Evolutionary conservation across 371 early-diverging fungal genomes (phyloP).

Genomic region (Rhizoclosmatium hyalinum): DNA sequence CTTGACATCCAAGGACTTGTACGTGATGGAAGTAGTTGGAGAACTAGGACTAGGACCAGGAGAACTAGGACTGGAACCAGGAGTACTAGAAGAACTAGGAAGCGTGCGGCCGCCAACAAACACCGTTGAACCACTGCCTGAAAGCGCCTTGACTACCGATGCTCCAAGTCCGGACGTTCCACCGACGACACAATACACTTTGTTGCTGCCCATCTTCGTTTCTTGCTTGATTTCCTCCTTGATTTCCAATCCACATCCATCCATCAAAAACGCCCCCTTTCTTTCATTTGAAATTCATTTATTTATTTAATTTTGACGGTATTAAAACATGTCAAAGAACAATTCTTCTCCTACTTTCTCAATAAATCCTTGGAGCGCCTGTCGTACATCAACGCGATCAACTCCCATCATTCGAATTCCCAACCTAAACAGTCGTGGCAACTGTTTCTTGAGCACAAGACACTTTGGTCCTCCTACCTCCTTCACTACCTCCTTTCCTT

Average conservation of each 20-base stretch:
- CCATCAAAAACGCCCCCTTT: neutral
- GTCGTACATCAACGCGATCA: slow-evolving; percentile 50
- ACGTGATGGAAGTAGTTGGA: neutral
- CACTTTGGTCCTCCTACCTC: slow-evolving; percentile 23
- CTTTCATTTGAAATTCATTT: neutral
- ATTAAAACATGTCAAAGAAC: slow-evolving; percentile 29
- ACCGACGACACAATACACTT: slow-evolving; percentile 33
- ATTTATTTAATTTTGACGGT: neutral
- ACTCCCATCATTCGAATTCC: slow-evolving; percentile 49
- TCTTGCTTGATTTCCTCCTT: neutral
- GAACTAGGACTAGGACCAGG: neutral
- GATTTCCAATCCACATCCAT: neutral
- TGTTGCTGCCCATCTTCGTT: neutral
- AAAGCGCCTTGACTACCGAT: slow-evolving; percentile 26
- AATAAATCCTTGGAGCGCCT: slow-evolving; percentile 50
- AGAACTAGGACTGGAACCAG: neutral
- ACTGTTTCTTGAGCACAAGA: slow-evolving; percentile 34
- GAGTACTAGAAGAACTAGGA: neutral
- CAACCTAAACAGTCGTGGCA: slow-evolving; percentile 44
- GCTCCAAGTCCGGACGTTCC: slow-evolving; percentile 45
- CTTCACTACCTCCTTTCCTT: neutral
- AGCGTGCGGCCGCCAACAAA: neutral
- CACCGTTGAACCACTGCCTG: slow-evolving; percentile 25
- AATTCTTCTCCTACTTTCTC: slow-evolving; percentile 49
- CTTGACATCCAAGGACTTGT: slow-evolving; percentile 29